These are phyloP conservation scores for Linnemannia exigua DNA, from an alignment of 192 early-diverging fungal genomes.

Conservation along the genomic window DNA sequence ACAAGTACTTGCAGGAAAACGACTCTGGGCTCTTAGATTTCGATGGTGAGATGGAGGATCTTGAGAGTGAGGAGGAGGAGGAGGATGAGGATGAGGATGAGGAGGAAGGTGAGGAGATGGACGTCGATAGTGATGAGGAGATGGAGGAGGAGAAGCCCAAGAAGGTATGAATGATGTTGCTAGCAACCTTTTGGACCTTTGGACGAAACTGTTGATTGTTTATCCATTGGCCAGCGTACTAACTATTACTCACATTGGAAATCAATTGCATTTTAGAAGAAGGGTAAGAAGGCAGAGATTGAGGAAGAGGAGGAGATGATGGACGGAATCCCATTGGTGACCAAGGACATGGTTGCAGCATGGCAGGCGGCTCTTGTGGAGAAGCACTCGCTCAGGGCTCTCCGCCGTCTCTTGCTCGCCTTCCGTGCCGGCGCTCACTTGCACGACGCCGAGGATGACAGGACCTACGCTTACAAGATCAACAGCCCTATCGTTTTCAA, in stretches of 20 bases:
- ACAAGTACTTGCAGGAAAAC: conserved; percentile 91
- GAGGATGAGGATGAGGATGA: conserved; percentile 59
- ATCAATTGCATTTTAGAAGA: conserved; percentile 26
- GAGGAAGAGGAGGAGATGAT: conserved; percentile 59
- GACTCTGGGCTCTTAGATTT: conserved; percentile 88
- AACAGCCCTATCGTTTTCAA: conserved; percentile 82
- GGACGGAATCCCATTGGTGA: conserved; percentile 66
- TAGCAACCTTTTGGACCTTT: neutral
- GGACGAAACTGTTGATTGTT: neutral
- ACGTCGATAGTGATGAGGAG: conserved; percentile 42
- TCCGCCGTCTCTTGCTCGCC: conserved; percentile 85
- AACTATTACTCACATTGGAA: neutral
- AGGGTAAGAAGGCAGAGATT: conserved; percentile 40
- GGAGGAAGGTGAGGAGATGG: conserved; percentile 31
- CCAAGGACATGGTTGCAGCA: conserved; percentile 76
- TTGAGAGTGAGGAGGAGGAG: conserved; percentile 61
- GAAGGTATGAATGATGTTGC: conserved; percentile 14
- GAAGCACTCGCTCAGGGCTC: conserved; percentile 75
- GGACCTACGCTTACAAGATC: conserved; percentile 77
- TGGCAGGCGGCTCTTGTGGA: conserved; percentile 78
- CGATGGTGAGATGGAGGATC: conserved; percentile 65
- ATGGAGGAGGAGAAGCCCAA: conserved; percentile 43
- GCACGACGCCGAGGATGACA: conserved; percentile 73
- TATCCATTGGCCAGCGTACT: neutral
- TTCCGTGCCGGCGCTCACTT: conserved; percentile 86